Percentiles rank a stretch among this genome's conserved stretches.
phyloP scores from a whole-genome alignment of 1,139 yeast genomes.

The Candida frijolesensis region DNA sequence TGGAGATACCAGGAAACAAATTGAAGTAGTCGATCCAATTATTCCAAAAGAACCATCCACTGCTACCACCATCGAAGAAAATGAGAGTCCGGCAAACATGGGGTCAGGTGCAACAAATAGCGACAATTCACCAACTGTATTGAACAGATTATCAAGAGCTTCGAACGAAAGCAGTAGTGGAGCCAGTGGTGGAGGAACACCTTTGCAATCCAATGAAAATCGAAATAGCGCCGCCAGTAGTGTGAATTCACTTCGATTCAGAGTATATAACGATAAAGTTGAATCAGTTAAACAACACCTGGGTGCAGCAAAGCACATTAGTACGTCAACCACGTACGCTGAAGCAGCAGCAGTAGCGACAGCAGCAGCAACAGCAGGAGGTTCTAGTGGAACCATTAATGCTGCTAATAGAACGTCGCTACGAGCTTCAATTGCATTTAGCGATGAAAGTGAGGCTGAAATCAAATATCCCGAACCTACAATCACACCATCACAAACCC shows the following conservation, averaged over 20 bases:
- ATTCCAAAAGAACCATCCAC: not conserved
- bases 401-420: constrained; percentile 11
- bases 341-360: constrained; percentile 4
- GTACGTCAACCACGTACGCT: constrained; percentile 10
- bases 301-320: constrained; percentile 7
- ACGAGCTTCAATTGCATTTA: constrained; percentile 10
- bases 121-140: constrained; percentile 6
- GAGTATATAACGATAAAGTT: constrained; percentile 10
- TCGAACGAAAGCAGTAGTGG: constrained; percentile 6
- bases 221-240: constrained; percentile 10
- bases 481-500: constrained; percentile 15
- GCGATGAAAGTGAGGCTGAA: constrained; percentile 20
- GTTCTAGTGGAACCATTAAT: not conserved
- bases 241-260: constrained; percentile 8
- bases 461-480: constrained; percentile 17
- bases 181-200: not conserved
- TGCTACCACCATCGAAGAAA: constrained; percentile 2
- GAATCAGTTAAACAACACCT: constrained; percentile 9
- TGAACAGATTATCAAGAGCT: constrained; percentile 4
- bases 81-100: not conserved
- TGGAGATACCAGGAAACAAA: constrained; percentile 3
- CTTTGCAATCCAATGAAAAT: constrained; percentile 4
- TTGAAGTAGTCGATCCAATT: constrained; percentile 3
- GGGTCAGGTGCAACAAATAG: not conserved
- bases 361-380: not conserved